Conservation (phyloP, 78 protist genomes). For the Dictyostelium capitatum region DNA sequence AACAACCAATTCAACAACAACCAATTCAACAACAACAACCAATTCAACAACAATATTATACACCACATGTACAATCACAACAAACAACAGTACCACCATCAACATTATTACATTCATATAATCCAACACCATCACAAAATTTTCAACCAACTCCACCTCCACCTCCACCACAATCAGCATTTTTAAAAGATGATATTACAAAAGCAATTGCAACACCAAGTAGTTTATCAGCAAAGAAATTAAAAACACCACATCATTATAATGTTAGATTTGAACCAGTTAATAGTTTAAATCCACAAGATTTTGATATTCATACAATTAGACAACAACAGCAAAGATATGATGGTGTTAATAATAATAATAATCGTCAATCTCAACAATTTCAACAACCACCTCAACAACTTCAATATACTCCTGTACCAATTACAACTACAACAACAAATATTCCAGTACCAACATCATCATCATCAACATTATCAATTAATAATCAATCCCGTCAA, state of each 20-base stretch:
- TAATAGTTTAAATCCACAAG: neutral
- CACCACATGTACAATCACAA: neutral
- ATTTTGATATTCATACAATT: slow-evolving; percentile 12
- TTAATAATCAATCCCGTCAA: neutral
- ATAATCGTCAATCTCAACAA: neutral
- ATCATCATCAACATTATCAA: neutral
- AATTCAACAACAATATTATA: neutral
- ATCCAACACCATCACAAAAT: neutral
- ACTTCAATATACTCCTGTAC: neutral
- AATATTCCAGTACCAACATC: neutral
- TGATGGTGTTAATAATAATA: too few relatives aligned
- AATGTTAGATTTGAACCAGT: slow-evolving; percentile 20
- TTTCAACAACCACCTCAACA: neutral
- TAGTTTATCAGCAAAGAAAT: neutral
- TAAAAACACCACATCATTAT: slow-evolving; percentile 21
- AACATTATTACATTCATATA: too few relatives aligned
- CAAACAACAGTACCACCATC: neutral
- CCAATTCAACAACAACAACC: neutral
- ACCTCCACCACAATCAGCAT: neutral
- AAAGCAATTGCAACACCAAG: neutral
- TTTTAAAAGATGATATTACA: neutral
- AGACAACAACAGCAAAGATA: neutral
- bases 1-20: neutral
- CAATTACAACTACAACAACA: neutral
- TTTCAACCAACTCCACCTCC: neutral